phyloP scores from a whole-genome alignment of 139 green algal species.

The Eudorina sp. region DNA sequence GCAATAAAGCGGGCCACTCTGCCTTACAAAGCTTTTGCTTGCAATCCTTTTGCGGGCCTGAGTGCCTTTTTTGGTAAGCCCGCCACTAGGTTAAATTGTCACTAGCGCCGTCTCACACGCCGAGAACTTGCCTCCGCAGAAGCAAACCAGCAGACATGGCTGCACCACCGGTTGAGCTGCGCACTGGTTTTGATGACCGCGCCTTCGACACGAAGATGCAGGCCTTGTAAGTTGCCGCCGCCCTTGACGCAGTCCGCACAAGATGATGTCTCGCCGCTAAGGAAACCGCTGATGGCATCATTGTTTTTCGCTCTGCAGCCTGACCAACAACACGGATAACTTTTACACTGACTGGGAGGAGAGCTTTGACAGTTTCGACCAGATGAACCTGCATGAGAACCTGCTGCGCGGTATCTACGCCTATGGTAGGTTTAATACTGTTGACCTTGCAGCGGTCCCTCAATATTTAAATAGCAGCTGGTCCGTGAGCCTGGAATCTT shows the following conservation, averaged over 20 bases:
- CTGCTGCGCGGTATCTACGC: conserved; percentile 99
- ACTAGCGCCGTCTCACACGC: conserved; percentile 12
- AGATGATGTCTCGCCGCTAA: not conserved
- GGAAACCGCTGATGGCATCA: not conserved
- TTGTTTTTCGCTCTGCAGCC: conserved; percentile 64
- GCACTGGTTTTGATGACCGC: conserved; percentile 69
- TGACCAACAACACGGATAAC: conserved; percentile 74
- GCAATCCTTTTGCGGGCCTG: conserved; percentile 20
- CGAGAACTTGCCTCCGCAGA: not conserved
- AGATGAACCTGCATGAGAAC: conserved; percentile 99
- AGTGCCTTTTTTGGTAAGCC: conserved; percentile 40
- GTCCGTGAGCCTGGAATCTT: too few species aligned
- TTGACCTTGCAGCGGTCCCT: too few species aligned
- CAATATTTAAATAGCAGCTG: too few species aligned
- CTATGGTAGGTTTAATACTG: conserved; percentile 93
- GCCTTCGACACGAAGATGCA: conserved; percentile 76
- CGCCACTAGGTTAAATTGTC: not conserved
- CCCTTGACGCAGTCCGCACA: not conserved
- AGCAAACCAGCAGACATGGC: conserved; percentile 54
- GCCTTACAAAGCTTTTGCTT: not conserved
- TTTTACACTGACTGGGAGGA: conserved; percentile 99
- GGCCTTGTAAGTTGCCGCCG: conserved; percentile 64
- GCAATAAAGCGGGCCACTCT: conserved; percentile 32
- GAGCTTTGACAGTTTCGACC: conserved; percentile 96
- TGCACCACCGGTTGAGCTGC: not conserved